Conservation (phyloP, 306 rosid genomes). For the Rosa persica region DNA sequence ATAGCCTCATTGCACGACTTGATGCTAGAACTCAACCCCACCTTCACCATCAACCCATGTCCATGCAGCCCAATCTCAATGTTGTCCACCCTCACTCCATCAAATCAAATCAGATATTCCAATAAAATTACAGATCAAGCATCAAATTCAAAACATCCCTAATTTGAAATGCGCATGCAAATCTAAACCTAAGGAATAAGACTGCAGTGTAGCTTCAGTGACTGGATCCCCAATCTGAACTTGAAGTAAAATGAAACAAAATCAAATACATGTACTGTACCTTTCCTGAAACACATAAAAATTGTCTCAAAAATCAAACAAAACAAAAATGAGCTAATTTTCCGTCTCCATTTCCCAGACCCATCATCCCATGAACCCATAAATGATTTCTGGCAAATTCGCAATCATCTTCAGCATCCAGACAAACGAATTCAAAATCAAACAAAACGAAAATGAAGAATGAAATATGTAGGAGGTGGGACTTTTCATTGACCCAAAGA, state of each 20-base stretch:
- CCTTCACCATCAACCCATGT: constrained; percentile 46
- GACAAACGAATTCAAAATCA: background rate
- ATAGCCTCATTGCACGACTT: constrained; percentile 58
- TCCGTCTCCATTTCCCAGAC: no score
- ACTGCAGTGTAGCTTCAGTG: constrained; percentile 5
- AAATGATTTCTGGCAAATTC: no score
- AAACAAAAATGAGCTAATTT: no score
- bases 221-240: background rate
- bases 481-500: constrained; percentile 64
- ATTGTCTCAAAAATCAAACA: no score
- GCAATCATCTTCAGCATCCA: background rate
- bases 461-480: constrained; percentile 50
- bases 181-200: constrained; percentile 25
- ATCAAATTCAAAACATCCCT: no score
- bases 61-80: constrained; percentile 38
- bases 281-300: constrained; percentile 32
- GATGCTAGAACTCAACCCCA: constrained; percentile 38
- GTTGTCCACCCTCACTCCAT: constrained; percentile 38
- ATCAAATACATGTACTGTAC: constrained; percentile 17
- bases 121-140: no score
- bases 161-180: background rate
- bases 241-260: background rate
- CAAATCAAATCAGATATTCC: no score
- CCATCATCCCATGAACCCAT: no score
- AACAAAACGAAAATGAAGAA: background rate